Evolutionary conservation across 176 grass and related monocot species (phyloP).

Genomic region (Triticum aestivum): IWGSC_CS_RefSeq_v2.1 NC_057802.1:607547970-607548469

Average conservation of each 20-base stretch:
- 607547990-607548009: conserved; percentile 7
- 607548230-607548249: conserved; percentile 50
- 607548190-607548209: conserved; percentile 79
- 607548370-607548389: not conserved
- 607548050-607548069: conserved; percentile 9
- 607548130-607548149: conserved; percentile 35
- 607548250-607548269: conserved; percentile 67
- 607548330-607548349: conserved; percentile 65
- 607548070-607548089: not conserved
- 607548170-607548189: conserved; percentile 73
- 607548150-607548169: conserved; percentile 85
- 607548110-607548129: not conserved
- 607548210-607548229: conserved; percentile 77
- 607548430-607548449: conserved; percentile 46
- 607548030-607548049: conserved; percentile 33
- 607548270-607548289: conserved; percentile 78
- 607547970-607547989: conserved; percentile 58
- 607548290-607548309: conserved; percentile 51
- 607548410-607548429: conserved; percentile 53
- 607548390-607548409: not conserved
- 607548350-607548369: not conserved
- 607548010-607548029: conserved; percentile 1
- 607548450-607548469: conserved; percentile 25
- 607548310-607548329: conserved; percentile 42
- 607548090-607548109: conserved; percentile 11